A percentile compares a stretch with the other conserved stretches of the same genome.
Evolutionary conservation across 345 rosid species (phyloP).

Genomic region (Ceriops tagal): DNA sequence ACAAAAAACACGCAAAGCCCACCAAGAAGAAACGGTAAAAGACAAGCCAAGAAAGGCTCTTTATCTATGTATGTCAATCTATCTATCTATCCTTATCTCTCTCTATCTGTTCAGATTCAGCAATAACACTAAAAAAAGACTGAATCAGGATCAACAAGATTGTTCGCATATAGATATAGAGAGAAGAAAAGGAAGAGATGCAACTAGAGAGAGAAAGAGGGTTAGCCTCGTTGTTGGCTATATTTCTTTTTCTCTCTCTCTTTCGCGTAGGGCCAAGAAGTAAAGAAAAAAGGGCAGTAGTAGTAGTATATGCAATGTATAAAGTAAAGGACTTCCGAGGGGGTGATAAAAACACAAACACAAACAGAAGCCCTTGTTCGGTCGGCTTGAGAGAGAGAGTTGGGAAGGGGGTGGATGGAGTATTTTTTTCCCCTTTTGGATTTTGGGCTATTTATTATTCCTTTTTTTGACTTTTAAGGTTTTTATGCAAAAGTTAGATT

Average conservation of each 20-base stretch:
- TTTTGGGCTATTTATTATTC: not conserved
- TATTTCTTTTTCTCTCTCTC: conserved; percentile 45
- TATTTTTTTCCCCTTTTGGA: not conserved
- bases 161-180: not conserved
- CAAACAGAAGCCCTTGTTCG: conserved; percentile 43
- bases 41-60: not conserved
- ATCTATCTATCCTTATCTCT: not conserved
- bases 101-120: conserved; percentile 20
- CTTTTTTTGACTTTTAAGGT: not conserved
- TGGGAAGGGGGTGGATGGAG: no score
- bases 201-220: conserved; percentile 10
- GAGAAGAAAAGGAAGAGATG: not conserved
- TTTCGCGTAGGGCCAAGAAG: conserved; percentile 41
- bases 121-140: conserved; percentile 24
- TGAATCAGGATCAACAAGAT: conserved; percentile 20
- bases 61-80: not conserved
- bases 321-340: conserved; percentile 18
- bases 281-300: conserved; percentile 22
- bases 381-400: not conserved
- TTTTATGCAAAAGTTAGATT: no score
- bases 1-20: not conserved
- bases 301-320: not conserved
- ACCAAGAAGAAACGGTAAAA: conserved; percentile 3
- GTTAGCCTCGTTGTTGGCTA: not conserved
- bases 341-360: conserved; percentile 3